Conservation (phyloP, 495 filamentous ascomycete species). For the Talaromyces borbonicus region DNA sequence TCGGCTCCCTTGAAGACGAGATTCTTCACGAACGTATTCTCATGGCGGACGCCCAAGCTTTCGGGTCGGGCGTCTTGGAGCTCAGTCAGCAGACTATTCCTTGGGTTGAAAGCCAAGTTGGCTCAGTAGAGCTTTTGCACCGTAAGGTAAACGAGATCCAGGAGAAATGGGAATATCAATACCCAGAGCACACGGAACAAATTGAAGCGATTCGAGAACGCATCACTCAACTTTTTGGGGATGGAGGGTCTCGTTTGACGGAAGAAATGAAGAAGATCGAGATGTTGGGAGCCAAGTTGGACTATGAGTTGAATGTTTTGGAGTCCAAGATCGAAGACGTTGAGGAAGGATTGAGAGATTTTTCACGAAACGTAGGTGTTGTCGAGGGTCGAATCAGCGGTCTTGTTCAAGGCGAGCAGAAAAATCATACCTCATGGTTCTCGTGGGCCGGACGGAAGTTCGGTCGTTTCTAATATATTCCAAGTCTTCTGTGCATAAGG, state of each 20-base stretch:
- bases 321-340: slow-evolving; percentile 79
- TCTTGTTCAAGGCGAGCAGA: slow-evolving; percentile 52
- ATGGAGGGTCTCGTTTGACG: slow-evolving; percentile 54
- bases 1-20: slow-evolving; percentile 28
- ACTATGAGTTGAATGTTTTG: slow-evolving; percentile 83
- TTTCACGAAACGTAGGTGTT: slow-evolving; percentile 68
- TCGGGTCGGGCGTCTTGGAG: slow-evolving; percentile 44
- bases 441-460: slow-evolving; percentile 35
- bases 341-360: slow-evolving; percentile 71
- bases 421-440: slow-evolving; percentile 49
- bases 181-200: slow-evolving; percentile 54
- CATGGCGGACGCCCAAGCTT: slow-evolving; percentile 50
- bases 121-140: slow-evolving; percentile 52
- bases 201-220: slow-evolving; percentile 55
- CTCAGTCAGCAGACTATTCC: slow-evolving; percentile 37
- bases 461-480: slow-evolving; percentile 12
- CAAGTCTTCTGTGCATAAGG: neutral
- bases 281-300: slow-evolving; percentile 72
- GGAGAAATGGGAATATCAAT: slow-evolving; percentile 55
- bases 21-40: slow-evolving; percentile 39
- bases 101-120: slow-evolving; percentile 60
- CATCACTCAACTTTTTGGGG: slow-evolving; percentile 54
- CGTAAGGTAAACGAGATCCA: slow-evolving; percentile 48
- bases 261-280: slow-evolving; percentile 79
- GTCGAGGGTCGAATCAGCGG: slow-evolving; percentile 67